Evolutionary conservation across 1,284 basidiomycete genomes (phyloP).

Genomic region (Moesziomyces globuligerus): DNA sequence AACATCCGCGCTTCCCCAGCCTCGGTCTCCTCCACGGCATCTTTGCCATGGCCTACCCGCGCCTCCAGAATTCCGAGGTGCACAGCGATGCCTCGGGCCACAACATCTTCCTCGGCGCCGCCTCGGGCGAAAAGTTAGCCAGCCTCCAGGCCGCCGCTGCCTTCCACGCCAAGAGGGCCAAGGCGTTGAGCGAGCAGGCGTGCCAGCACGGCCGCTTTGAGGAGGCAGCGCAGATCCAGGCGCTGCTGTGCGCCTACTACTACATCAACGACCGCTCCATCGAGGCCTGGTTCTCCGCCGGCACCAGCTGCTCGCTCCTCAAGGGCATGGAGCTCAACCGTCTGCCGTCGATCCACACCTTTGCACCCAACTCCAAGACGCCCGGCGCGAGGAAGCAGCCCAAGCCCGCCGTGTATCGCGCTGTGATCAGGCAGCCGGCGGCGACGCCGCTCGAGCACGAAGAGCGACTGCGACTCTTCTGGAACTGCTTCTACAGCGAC

Average conservation of each 20-base stretch:
- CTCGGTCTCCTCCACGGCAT: constrained; percentile 53
- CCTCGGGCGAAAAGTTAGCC: constrained; percentile 28
- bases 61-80: constrained; percentile 20
- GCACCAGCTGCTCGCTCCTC: constrained; percentile 22
- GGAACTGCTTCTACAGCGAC: constrained; percentile 51
- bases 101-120: constrained; percentile 24
- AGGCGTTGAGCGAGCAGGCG: constrained; percentile 25
- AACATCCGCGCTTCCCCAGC: constrained; percentile 48
- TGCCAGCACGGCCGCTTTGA: constrained; percentile 39
- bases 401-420: constrained; percentile 43
- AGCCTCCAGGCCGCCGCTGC: constrained; percentile 40
- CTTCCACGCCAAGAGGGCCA: constrained; percentile 51
- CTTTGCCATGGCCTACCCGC: constrained; percentile 48
- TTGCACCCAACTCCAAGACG: constrained; percentile 5
- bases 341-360: constrained; percentile 26
- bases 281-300: constrained; percentile 54
- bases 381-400: constrained; percentile 15
- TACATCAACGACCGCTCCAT: constrained; percentile 52
- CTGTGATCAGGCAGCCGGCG: constrained; percentile 18
- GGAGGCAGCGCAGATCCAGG: constrained; percentile 44
- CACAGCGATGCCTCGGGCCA: constrained; percentile 14
- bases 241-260: constrained; percentile 44
- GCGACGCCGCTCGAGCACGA: constrained; percentile 41
- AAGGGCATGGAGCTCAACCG: constrained; percentile 53
- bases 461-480: constrained; percentile 48